A percentile compares a stretch with the other conserved stretches of the same genome.
phyloP scores from a whole-genome alignment of 148 eudicot genomes.

The Chenopodium quinoa region DNA sequence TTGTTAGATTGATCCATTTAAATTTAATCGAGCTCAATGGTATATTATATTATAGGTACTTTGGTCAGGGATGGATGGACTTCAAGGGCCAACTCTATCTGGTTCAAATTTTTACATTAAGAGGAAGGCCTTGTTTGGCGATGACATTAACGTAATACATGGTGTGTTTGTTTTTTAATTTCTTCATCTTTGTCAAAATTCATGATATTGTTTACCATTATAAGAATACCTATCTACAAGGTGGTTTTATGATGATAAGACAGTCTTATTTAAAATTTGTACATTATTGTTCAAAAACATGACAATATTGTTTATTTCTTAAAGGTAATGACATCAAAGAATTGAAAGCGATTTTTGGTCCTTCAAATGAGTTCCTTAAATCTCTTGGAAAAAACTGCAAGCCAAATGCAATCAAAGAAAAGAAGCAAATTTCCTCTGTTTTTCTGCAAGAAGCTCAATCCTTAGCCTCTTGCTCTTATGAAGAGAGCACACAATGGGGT shows the following conservation, averaged over 20 bases:
- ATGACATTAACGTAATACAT: neutral
- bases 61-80: slow-evolving; percentile 50
- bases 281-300: too few species aligned
- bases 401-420: neutral
- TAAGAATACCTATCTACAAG: too few species aligned
- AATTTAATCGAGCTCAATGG: too few species aligned
- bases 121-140: slow-evolving; percentile 51
- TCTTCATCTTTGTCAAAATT: neutral
- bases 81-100: slow-evolving; percentile 45
- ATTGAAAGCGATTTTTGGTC: slow-evolving; percentile 39
- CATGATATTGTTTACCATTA: too few species aligned
- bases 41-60: too few species aligned
- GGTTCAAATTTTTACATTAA: slow-evolving; percentile 65
- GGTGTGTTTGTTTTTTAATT: neutral
- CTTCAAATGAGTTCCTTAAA: slow-evolving; percentile 44
- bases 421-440: neutral
- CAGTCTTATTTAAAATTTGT: too few species aligned
- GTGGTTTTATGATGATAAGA: too few species aligned
- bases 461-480: slow-evolving; percentile 57
- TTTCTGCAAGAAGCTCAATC: slow-evolving; percentile 32
- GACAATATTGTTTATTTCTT: too few species aligned
- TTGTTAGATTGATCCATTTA: too few species aligned
- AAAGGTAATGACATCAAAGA: slow-evolving; percentile 34
- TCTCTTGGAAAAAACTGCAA: slow-evolving; percentile 23
- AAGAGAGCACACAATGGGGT: slow-evolving; percentile 69